Percentiles rank a stretch among this genome's conserved stretches.
These are phyloP conservation scores for Phytopythium boreale DNA, from an alignment of 352 stramenopile genomes.

Conservation along the genomic window DNA sequence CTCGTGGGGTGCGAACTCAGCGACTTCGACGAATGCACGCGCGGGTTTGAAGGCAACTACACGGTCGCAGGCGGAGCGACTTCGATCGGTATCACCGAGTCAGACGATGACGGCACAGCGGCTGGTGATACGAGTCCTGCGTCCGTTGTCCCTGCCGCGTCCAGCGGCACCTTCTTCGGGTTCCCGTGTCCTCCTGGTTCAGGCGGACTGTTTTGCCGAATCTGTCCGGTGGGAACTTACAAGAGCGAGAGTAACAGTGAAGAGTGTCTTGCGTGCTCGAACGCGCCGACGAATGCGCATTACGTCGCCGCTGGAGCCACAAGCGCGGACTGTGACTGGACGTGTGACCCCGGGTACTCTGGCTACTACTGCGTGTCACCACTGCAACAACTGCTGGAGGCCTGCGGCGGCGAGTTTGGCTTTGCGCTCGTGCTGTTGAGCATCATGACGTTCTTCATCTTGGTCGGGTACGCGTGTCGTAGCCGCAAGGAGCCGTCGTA, in stretches of 20 bases:
- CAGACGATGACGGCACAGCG: slow-evolving; percentile 10
- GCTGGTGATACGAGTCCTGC: slow-evolving; percentile 7
- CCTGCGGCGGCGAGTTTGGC: slow-evolving; percentile 70
- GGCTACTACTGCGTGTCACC: slow-evolving; percentile 69
- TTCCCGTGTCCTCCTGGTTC: slow-evolving; percentile 78
- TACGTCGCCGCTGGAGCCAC: slow-evolving; percentile 48
- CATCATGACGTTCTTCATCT: slow-evolving; percentile 68
- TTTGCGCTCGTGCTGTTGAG: slow-evolving; percentile 65
- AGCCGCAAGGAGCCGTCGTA: slow-evolving; percentile 68
- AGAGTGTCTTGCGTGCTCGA: slow-evolving; percentile 58
- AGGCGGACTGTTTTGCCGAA: slow-evolving; percentile 66
- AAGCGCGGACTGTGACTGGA: slow-evolving; percentile 58
- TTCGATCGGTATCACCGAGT: slow-evolving; percentile 15
- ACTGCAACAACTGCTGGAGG: slow-evolving; percentile 70
- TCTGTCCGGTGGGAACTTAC: slow-evolving; percentile 58
- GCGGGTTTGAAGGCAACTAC: slow-evolving; percentile 75
- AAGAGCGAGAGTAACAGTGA: slow-evolving; percentile 81
- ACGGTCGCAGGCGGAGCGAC: slow-evolving; percentile 63
- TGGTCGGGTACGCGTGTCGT: slow-evolving; percentile 67
- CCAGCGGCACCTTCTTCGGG: slow-evolving; percentile 68
- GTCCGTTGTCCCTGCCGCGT: slow-evolving; percentile 27
- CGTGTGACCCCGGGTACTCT: slow-evolving; percentile 76
- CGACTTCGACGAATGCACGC: slow-evolving; percentile 62
- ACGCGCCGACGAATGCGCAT: slow-evolving; percentile 66
- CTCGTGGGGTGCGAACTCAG: slow-evolving; percentile 65